Evolutionary conservation across 2,329 filamentous ascomycete species (phyloP), one percentile per base, ranked within the genome.

Genomic region (Chaetothyriales sp.): DNA sequence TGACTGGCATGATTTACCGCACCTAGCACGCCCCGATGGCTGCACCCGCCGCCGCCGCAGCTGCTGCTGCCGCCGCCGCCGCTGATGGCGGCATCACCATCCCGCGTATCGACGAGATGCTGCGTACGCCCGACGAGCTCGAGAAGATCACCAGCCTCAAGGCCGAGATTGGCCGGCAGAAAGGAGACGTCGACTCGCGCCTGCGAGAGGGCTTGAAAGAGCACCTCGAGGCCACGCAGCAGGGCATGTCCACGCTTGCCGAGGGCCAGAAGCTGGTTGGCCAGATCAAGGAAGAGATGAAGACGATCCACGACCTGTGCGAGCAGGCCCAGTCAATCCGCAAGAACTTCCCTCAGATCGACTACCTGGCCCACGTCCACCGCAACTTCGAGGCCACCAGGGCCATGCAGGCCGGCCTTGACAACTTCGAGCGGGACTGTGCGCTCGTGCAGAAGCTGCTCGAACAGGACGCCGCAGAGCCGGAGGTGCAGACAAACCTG

Each of bases 281-380:
- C 65, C 80, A 85, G 62, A 95, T 95, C 70, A 95, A 94, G 69
- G 90, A 97, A 60, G 92, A 98, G 73, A 92, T 98, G 81, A 89
- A 94, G 76, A 94, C 90, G 71, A 97, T 98, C 63, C 92, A 98
- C 73, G 89, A 87, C 71, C 80, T 98, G 58, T 98, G 92, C 72
- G 89, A 89, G 57, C 94, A 98, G 70, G 89, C 89, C 51, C 90
- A 97, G 73, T 88, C 87, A 66, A 95, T 95, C 81, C 95, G 98
- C 64, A 83, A 86, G 64, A 92, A 98, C 73, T 97, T 98, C 69
- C 90, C 90, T 51, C 87, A 95, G 69, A 92, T 94, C 59, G 71
- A 73, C 51, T 66, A 69, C 49, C 58, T 73, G 46, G 70, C 70
- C 5, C 64, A 68, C 56, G 67, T 73, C 33, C 92, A 98, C 70